Evolutionary conservation across 768 basidiomycete species (phyloP), one percentile per base, ranked within the genome.

Genomic region (Suillus occidentalis): DNA sequence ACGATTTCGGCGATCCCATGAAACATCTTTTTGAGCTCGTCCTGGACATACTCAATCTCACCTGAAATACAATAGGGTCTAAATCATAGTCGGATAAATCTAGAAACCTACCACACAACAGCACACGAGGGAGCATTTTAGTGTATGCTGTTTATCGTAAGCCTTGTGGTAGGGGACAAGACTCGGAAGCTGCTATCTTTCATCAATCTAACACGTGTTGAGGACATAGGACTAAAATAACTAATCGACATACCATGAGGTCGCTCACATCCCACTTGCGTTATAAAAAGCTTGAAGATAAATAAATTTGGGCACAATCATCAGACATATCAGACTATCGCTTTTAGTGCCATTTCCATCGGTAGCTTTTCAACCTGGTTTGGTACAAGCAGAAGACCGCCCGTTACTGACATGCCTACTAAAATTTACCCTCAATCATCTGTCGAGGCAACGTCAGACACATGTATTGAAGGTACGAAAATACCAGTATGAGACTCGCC

Each of bases 1-100:
- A 93, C 78, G 34, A 94, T 81, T 63, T 94, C 88, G 49, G 90
- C 86, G 66, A 90, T 83, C 60, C 81, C 78, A 0, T 82, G 84
- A 42, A 92, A 83, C 61, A 91, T 78, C 56, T 81, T 75, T 66
- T 86, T 78, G 47, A 87, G 80, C 70, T 93, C 91, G 39, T 90
- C 83, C 63, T 89, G 84, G 0, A 91, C 90, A 91, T 90, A 94
- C 28, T 87, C 84, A 65, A 93, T 85, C 63, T 84, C 80, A 63
- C 85, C 89, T 89, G 69, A 39, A 28, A 28, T 18, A 18, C 6
- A 28, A 28, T 16, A 40, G n/a, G 13, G 28, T 34, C 25, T 25
- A 12, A 42, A 31, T 42, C 18, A 52, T 14, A 14, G 34, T 37
- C 6, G 10, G 28, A 28, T 31, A 3, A 28, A 63, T 36, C 25